Percentiles rank a stretch among this genome's conserved stretches.
phyloP scores from a whole-genome alignment of 2,329 filamentous ascomycete genomes.

The Sarocladium strictum region DNA sequence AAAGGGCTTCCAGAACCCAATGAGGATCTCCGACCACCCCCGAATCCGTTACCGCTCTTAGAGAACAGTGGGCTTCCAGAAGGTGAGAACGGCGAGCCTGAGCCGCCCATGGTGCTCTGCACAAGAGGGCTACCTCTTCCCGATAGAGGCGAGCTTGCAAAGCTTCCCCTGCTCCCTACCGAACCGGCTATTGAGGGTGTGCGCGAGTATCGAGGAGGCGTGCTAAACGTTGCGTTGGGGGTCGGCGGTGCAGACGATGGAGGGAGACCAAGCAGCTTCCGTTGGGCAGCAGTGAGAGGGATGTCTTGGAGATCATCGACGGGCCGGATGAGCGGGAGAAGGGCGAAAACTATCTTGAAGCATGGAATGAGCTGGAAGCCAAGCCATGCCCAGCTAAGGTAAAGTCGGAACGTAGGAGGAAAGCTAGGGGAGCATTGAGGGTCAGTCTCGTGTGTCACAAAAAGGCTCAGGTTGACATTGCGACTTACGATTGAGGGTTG shows the following conservation, averaged over 20 bases:
- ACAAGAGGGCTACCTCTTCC: slow-evolving; percentile 45
- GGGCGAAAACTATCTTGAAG: slow-evolving; percentile 65
- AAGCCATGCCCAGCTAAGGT: slow-evolving; percentile 39
- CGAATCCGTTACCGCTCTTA: slow-evolving; percentile 47
- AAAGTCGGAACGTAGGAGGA: slow-evolving; percentile 24
- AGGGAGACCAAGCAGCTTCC: slow-evolving; percentile 74
- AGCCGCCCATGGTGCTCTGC: slow-evolving; percentile 24
- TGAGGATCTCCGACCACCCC: slow-evolving; percentile 50
- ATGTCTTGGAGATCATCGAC: slow-evolving; percentile 82
- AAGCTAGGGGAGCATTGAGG: slow-evolving; percentile 20
- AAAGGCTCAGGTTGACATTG: slow-evolving; percentile 12
- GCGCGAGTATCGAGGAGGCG: slow-evolving; percentile 79
- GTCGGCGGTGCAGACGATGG: slow-evolving; percentile 58
- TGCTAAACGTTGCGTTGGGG: slow-evolving; percentile 66
- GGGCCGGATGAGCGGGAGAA: slow-evolving; percentile 65
- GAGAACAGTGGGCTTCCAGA: slow-evolving; percentile 55
- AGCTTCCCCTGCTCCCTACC: slow-evolving; percentile 52
- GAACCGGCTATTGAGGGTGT: slow-evolving; percentile 63
- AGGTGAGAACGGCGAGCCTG: slow-evolving; percentile 41
- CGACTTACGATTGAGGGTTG: slow-evolving; percentile 32
- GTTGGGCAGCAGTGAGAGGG: slow-evolving; percentile 70
- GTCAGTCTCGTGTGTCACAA: neutral
- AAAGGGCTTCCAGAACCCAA: slow-evolving; percentile 49
- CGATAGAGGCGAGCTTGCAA: slow-evolving; percentile 52
- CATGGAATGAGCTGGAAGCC: slow-evolving; percentile 51